Base-by-base conservation (phyloP, 2,329 filamentous ascomycete genomes). In the Paracamarosporium sp. region DNA sequence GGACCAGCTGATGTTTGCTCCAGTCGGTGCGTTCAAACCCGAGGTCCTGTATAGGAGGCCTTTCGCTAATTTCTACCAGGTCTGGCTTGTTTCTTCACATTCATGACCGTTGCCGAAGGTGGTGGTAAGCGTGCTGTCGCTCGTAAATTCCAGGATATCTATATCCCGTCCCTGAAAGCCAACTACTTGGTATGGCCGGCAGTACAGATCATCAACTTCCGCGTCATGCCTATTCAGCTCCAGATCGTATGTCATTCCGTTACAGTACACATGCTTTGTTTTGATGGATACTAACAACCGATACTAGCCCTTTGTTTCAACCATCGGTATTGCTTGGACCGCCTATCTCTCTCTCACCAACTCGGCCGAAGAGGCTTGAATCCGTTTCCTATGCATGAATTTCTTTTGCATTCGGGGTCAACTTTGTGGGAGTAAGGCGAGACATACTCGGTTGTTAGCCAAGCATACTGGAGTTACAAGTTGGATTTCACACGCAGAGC, bases 121-220 rank as follows among this genome's bases (percentile, higher is more conserved):
- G 95, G 95, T 56, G 92, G 93, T 30, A 87, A 86, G 69, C 85
- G 90, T 59, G 93, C 91, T 7, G 84, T 99, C 48, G 80, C 84
- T 60, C 85, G 89, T 74, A 99, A 99, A 82, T 88, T 99, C 68
- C 86, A 90, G 71, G 94, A 97, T 73, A 93, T 98, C 79, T 99
- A 97, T 75, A 78, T 97, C 56, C 93, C 94, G 13, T 94, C 95
- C 8, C 82, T 99, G 65, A 97, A 97, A 82, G 93, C 94, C 67
- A 99, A 99, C 79, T 99, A 90, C 70, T 82, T 96, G 68, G 86
- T 99, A 24, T 99, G 95, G 95, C 95, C 95, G 24, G 87, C 91
- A 5, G 95, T 99, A 43, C 95, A 99, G 80, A 88, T 98, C 62
- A 86, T 99, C 80, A 99, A 99, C 82, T 99, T 99, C 81, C 87